Conservation (phyloP, 2,329 filamentous ascomycete species). For the Colletotrichum somersetense region DNA sequence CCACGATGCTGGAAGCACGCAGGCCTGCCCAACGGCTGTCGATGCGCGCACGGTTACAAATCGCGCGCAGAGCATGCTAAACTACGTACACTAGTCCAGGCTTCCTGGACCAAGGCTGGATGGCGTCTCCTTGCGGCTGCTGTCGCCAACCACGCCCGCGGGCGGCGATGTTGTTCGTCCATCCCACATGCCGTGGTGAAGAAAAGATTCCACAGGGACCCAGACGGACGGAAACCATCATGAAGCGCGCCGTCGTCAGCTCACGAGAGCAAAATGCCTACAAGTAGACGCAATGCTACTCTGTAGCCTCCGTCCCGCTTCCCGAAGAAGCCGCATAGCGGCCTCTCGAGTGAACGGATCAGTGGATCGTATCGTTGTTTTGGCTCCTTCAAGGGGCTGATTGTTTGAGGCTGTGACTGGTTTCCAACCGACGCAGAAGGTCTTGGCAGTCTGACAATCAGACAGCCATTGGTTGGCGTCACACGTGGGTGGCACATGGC, state of each 20-base stretch:
- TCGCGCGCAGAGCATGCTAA: too few relatives aligned
- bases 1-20: not conserved
- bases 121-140: not conserved
- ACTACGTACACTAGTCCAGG: not conserved
- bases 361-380: not conserved
- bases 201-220: not conserved
- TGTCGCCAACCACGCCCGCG: not conserved
- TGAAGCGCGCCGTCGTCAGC: constrained; percentile 28
- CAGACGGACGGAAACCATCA: constrained; percentile 10
- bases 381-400: constrained; percentile 1
- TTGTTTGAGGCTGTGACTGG: constrained; percentile 30
- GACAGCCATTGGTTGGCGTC: constrained; percentile 1
- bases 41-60: not conserved
- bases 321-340: constrained; percentile 23
- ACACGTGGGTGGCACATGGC: not conserved
- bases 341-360: not conserved
- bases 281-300: not conserved
- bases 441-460: constrained; percentile 19
- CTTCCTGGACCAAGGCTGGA: not conserved
- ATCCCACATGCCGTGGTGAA: not conserved
- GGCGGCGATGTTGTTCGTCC: not conserved
- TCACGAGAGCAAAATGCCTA: not conserved
- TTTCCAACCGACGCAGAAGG: constrained; percentile 13
- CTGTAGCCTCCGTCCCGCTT: constrained; percentile 26
- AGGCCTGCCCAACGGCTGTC: not conserved